phyloP scores from a whole-genome alignment of 345 rosid species.

The Heritiera fomes region DNA sequence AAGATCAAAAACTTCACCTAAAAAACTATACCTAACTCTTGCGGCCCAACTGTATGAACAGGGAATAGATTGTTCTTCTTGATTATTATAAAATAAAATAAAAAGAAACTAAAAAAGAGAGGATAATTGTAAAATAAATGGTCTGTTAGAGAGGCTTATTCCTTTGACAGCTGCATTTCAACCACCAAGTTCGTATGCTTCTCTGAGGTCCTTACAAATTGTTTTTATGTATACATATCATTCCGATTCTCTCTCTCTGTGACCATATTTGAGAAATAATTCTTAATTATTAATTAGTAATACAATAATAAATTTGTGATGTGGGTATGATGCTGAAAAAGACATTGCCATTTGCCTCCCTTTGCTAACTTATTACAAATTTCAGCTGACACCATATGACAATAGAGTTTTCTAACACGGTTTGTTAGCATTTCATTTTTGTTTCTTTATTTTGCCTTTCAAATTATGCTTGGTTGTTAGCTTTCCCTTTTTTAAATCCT shows the following conservation, averaged over 20 bases:
- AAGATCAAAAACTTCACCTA: too few species aligned
- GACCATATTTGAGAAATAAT: background rate
- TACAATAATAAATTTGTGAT: background rate
- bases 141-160: constrained; percentile 10
- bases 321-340: background rate
- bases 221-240: background rate
- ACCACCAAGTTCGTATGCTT: constrained; percentile 9
- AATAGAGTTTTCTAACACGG: background rate
- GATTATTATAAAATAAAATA: background rate
- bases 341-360: background rate
- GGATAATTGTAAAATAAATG: background rate
- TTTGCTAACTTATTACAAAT: background rate
- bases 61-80: background rate
- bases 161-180: constrained; percentile 23
- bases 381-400: background rate
- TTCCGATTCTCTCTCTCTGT: background rate
- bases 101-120: background rate
- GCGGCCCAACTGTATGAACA: background rate
- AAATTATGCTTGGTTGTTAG: background rate
- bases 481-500: background rate
- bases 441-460: background rate
- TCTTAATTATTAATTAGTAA: background rate
- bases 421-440: background rate
- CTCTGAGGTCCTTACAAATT: background rate
- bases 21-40: too few species aligned